These are phyloP conservation scores for Boletus pseudo-olivaceus DNA, from an alignment of 768 basidiomycete species.

Conservation along the genomic window DNA sequence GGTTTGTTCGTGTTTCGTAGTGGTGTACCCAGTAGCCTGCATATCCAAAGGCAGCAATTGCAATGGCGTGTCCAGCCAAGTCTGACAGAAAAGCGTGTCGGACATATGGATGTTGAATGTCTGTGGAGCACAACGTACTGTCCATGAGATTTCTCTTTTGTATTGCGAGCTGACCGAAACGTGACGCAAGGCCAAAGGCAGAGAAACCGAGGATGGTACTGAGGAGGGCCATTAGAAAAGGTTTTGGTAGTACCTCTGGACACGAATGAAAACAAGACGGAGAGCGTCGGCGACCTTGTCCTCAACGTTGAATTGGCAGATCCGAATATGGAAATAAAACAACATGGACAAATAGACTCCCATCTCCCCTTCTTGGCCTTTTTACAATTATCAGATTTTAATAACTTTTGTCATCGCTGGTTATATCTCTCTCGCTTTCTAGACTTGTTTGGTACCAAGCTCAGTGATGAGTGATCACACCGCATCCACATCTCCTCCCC, in stretches of 20 bases:
- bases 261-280: constrained; percentile 3
- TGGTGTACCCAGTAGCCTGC: constrained; percentile 71
- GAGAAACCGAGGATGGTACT: constrained; percentile 76
- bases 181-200: constrained; percentile 74
- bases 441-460: background rate
- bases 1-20: constrained; percentile 62
- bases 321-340: constrained; percentile 15
- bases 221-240: constrained; percentile 54
- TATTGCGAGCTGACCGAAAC: constrained; percentile 85
- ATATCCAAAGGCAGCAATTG: constrained; percentile 68
- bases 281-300: constrained; percentile 8
- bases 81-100: constrained; percentile 42
- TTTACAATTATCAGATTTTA: background rate
- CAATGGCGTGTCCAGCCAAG: constrained; percentile 64
- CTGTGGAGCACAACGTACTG: constrained; percentile 51
- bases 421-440: background rate
- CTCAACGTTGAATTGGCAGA: background rate
- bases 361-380: too few species aligned
- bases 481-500: constrained; percentile 4
- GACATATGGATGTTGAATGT: background rate
- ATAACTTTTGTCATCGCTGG: background rate
- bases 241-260: background rate
- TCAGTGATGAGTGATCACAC: constrained; percentile 16
- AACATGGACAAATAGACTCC: constrained; percentile 27
- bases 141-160: constrained; percentile 75